Conservation (phyloP, 345 rosid species). For the Eucalyptus leucophloia region DNA sequence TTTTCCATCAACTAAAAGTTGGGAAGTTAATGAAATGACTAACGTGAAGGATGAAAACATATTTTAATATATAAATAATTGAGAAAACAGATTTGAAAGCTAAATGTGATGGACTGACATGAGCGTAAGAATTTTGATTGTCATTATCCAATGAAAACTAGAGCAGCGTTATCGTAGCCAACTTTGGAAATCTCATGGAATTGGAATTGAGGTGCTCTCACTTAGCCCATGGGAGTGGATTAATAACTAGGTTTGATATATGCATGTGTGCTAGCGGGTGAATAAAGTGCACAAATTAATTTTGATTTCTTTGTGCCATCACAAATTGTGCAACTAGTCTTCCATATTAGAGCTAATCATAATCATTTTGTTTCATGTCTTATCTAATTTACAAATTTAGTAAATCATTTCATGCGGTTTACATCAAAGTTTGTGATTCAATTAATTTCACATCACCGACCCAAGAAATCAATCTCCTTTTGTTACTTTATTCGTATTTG, state of each 20-base stretch:
- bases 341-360: no score
- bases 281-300: not conserved
- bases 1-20: no score
- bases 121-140: not conserved
- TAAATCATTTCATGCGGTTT: no score
- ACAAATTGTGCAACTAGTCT: not conserved
- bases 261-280: not conserved
- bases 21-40: no score
- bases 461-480: not conserved
- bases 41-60: no score
- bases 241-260: not conserved
- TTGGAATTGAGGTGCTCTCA: not conserved
- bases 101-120: not conserved
- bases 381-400: not conserved
- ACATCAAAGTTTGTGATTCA: not conserved
- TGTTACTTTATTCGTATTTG: no score
- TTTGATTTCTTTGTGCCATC: not conserved
- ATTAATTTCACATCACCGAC: not conserved
- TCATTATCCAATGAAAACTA: not conserved
- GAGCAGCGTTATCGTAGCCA: not conserved
- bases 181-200: no score
- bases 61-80: no score
- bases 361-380: not conserved
- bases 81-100: no score
- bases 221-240: not conserved